Evolutionary conservation across 257 asterid species (phyloP), one percentile per base, ranked within the genome.

Genomic region (Przewalskia tangutica): DNA sequence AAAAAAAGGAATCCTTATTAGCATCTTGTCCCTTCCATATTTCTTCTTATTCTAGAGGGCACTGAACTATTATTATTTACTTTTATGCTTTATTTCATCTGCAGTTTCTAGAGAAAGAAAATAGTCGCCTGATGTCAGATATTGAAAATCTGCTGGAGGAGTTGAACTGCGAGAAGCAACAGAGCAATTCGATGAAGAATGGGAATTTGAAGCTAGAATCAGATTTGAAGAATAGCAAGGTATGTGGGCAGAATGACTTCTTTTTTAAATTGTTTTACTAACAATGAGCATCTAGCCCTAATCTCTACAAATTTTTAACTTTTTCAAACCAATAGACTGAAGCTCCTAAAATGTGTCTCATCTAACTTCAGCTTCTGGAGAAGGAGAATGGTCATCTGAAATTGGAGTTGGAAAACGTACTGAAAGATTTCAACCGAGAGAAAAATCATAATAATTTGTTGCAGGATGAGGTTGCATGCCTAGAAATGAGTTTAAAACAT

Each of bases 21-120:
- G 62, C 62, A 50, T 75, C 46, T 75, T 50, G 62, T 23, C 80
- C 63, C 62, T 50, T 75, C 38, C 23, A 50, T 75, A 75, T 50
- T 7, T 73, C 79, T 48, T 50, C 62, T 50, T 44, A 73, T 73
- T 73, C 23, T 73, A 9, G 59, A 50, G 68, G 32, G 20, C 51
- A 27, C 44, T 59, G 75, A 79, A 79, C 82, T 59, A 44, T 59
- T 18, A 59, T 11, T 12, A 2, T 42, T 79, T 48, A 40, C 17
- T 40, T 59, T 4, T 46, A 27, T 50, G 63, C 23, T 75, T 75
- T 82, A 58, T 65, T 40, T 77, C 76, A 80, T 40, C 75, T 86
- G 88, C 90, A 91, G 96, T 79, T 87, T 81, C 86, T 90, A 79
- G 86, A 84, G 87, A 81, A 81, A 85, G 92, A 91, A 83, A 90